Base-by-base conservation (phyloP, 2,329 filamentous ascomycete genomes). In the Pseudogymnoascus sp. region DNA sequence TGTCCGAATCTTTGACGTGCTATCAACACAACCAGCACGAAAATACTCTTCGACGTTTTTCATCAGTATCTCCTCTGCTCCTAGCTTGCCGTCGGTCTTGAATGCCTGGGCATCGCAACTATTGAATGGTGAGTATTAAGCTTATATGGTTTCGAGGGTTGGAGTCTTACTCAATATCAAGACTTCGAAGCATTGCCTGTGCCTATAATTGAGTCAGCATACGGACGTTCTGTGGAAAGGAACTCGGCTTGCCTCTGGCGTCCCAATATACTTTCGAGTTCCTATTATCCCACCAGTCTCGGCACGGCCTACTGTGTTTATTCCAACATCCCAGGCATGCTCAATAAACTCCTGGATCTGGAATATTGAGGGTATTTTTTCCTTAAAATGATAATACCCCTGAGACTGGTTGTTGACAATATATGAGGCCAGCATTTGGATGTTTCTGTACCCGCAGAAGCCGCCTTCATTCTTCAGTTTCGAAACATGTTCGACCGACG, bases 191-290 rank as follows among this genome's bases (percentile, higher is more conserved):
- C 67, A 96, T 81, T 6, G 92, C 90, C 73, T 93, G 84, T 5
- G 90, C 91, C 88, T 92, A 63, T 19, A 23, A 19, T 33, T 5
- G 10, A 33, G 62, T 37, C 62, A 55, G 41, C 35, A 58, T 49
- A 58, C 43, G 6, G 45, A 61, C 8, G 60, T 35, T 11, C 11
- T 63, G 62, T 14, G 45, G 45, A 11, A 43, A 62, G 21, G 26
- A 52, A 4, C 55, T 62, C 5, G 38, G 64, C 72, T 67, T 78
- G 90, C 90, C 79, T 97, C 93, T 7, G 91, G 87, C 1, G 93
- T 97, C 14, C 93, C 93, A 68, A 97, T 97, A 71, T 94, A 97
- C 74, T 97, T 97, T 64, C 94, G 84, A 0, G 92, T 96, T n/a
- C 87, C 87, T 66, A 80, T 84, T 66, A 97, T 89, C 0, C 92